Conservation (phyloP, 345 rosid species). For the Citrus cavaleriei region DNA sequence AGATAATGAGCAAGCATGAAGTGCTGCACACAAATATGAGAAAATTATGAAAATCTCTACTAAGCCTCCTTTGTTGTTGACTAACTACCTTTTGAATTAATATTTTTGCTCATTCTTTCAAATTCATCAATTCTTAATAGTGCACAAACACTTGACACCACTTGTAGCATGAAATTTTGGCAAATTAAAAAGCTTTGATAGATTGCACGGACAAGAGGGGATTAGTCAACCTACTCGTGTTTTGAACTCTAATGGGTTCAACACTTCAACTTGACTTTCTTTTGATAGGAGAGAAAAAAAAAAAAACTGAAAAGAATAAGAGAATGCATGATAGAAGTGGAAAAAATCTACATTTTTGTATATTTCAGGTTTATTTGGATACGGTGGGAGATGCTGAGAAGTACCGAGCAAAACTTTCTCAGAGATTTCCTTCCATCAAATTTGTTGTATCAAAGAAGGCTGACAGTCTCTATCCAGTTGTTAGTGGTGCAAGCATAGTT, state of each 20-base stretch:
- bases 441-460: slow-evolving; percentile 96
- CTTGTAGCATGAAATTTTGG: neutral
- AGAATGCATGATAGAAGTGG: neutral
- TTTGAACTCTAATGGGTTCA: neutral
- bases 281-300: no score
- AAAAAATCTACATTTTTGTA: slow-evolving; percentile 7
- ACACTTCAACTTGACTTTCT: no score
- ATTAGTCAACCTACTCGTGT: neutral
- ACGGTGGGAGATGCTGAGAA: slow-evolving; percentile 94
- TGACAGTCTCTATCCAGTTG: slow-evolving; percentile 91
- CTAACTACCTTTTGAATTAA: neutral
- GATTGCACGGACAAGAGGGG: neutral
- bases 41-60: neutral
- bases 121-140: neutral
- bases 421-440: slow-evolving; percentile 76
- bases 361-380: slow-evolving; percentile 76
- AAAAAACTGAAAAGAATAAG: neutral
- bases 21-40: neutral
- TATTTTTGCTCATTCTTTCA: neutral
- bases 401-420: slow-evolving; percentile 68
- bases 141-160: no score
- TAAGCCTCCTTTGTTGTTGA: neutral
- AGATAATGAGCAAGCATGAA: neutral
- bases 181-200: neutral
- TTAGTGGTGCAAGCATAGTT: slow-evolving; percentile 94